Base-by-base conservation (phyloP, 805 yeast genomes). In the Candida awuae region DNA sequence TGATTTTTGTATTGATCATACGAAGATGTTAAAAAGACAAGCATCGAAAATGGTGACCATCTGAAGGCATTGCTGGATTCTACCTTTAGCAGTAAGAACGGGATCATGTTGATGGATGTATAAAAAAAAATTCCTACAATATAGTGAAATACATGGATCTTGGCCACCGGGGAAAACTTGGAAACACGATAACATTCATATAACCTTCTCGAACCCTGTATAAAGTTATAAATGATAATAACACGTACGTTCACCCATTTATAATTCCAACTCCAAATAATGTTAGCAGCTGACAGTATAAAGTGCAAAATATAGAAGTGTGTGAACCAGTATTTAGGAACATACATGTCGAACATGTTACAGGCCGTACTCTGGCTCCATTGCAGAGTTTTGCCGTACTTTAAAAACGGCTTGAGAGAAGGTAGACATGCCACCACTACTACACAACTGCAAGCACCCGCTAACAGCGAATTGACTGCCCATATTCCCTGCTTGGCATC, bases 81-180 rank as follows among this genome's bases (percentile, higher is more conserved):
- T n/a, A n/a, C n/a, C n/a, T n/a, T n/a, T n/a, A n/a, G n/a, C n/a
- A n/a, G n/a, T n/a, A 37, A 16, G 2, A 46, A 32, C 0, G 62
- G 61, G 16, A 50, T 67, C 8, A 68, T 20, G 38, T 74, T 67
- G 8, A 78, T 59, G 1, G 70, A 54, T 0, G 71, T 39, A 46
- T 83, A 83, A 50, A 75, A 81, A 48, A 67, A 63, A 4, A 80
- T 25, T 0, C 92, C 94, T 4, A 72, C 80, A 1, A 76, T 35
- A 49, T 81, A 83, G 57, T 83, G 92, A 1, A 75, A 63, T 27
- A 80, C 49, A 51, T 81, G 79, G 65, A 83, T 82, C 42, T 67
- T 67, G 3, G 86, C 67, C 1, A 51, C 50, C 2, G 54, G 32
- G 4, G 70, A 63, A 53, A 70, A 76, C 27, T 65, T 71, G 28